Evolutionary conservation across 257 asterid species (phyloP).

Genomic region (Capsicum pubescens): DNA sequence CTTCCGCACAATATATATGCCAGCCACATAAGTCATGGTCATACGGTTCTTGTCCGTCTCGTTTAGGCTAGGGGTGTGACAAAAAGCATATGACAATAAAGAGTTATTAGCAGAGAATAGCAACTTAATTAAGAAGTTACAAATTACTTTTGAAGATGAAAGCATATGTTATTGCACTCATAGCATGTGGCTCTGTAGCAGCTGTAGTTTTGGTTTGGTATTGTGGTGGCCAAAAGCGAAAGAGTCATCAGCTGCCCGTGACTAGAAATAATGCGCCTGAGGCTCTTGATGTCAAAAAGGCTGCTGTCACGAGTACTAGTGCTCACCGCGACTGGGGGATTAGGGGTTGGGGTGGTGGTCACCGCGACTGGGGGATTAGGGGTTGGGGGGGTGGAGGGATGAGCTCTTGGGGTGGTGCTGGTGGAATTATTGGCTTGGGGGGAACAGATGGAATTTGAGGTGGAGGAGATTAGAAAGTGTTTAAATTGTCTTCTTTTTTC

Average conservation of each 20-base stretch:
- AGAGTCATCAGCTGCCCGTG: neutral
- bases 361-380: neutral
- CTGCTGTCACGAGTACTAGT: neutral
- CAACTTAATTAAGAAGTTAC: neutral
- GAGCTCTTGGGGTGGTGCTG: neutral
- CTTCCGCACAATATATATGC: too few species aligned
- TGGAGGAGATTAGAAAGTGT: neutral
- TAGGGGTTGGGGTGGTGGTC: neutral
- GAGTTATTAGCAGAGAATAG: neutral
- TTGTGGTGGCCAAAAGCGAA: neutral
- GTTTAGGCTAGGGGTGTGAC: too few species aligned
- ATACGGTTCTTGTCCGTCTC: too few species aligned
- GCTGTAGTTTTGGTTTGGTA: neutral
- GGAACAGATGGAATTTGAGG: neutral
- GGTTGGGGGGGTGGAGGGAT: neutral
- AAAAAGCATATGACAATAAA: neutral
- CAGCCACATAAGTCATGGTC: too few species aligned
- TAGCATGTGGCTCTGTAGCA: slow-evolving; percentile 20
- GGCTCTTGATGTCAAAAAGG: neutral
- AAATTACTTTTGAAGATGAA: neutral
- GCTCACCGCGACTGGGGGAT: neutral
- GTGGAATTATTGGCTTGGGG: neutral
- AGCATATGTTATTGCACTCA: neutral
- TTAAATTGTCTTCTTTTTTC: neutral
- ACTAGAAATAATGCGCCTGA: neutral